These are phyloP conservation scores for Colletotrichum costaricense DNA, from an alignment of 2,329 filamentous ascomycete genomes.

Conservation along the genomic window DNA sequence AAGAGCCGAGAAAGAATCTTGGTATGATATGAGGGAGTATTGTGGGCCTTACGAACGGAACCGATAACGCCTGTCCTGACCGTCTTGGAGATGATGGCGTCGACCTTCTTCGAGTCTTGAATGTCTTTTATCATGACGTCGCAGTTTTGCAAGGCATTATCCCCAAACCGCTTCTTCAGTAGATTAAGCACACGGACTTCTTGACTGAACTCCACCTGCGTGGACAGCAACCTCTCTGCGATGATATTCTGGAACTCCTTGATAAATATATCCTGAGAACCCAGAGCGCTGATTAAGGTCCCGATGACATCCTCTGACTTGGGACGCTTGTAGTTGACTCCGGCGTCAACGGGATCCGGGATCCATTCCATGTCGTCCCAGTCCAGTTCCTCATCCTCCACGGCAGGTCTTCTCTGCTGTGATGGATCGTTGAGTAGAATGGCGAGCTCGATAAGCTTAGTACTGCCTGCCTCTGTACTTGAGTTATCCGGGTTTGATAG, in stretches of 20 bases:
- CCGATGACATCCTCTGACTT: slow-evolving; percentile 93
- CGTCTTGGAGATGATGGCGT: slow-evolving; percentile 70
- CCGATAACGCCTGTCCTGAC: slow-evolving; percentile 33
- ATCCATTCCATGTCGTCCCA: slow-evolving; percentile 96
- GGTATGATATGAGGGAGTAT: slow-evolving; percentile 69
- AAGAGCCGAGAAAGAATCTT: slow-evolving; percentile 93
- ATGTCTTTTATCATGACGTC: slow-evolving; percentile 98
- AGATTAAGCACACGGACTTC: slow-evolving; percentile 86
- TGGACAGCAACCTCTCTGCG: slow-evolving; percentile 80
- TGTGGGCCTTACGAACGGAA: slow-evolving; percentile 36
- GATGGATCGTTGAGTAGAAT: slow-evolving; percentile 72
- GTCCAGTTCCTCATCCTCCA: slow-evolving; percentile 78
- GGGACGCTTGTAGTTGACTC: slow-evolving; percentile 89
- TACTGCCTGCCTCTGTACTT: slow-evolving; percentile 50
- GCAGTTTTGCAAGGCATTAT: slow-evolving; percentile 87
- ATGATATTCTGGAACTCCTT: slow-evolving; percentile 92
- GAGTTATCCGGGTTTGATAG: slow-evolving; percentile 70
- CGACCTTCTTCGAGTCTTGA: slow-evolving; percentile 81
- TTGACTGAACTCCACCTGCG: slow-evolving; percentile 78
- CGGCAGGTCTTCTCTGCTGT: slow-evolving; percentile 62
- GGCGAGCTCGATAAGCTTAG: slow-evolving; percentile 74
- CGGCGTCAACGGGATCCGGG: slow-evolving; percentile 92
- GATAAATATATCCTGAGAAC: slow-evolving; percentile 91
- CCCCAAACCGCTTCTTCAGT: slow-evolving; percentile 89
- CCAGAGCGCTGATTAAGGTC: slow-evolving; percentile 87